phyloP scores from a whole-genome alignment of 805 yeast species.

The Ogataea ramenticola region DNA sequence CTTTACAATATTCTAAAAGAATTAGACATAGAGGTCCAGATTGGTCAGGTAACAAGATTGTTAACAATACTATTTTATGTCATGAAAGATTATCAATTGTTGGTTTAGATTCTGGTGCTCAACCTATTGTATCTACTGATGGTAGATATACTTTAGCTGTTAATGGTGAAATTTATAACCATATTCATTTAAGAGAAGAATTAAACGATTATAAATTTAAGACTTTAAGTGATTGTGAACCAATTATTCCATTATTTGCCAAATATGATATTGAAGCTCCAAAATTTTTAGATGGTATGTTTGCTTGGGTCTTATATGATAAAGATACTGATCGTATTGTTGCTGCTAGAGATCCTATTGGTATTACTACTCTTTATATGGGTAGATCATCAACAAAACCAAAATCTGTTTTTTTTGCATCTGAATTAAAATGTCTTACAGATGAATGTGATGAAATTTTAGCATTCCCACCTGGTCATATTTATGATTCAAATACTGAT shows the following conservation, averaged over 20 bases:
- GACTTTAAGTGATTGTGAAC: constrained; percentile 94
- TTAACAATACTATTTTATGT: constrained; percentile 74
- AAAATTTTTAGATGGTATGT: constrained; percentile 93
- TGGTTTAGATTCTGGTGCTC: constrained; percentile 97
- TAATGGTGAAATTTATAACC: constrained; percentile 98
- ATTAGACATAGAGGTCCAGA: constrained; percentile 99
- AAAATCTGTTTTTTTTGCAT: constrained; percentile 79
- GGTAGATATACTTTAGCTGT: constrained; percentile 64
- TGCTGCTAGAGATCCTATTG: constrained; percentile 98
- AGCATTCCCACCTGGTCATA: constrained; percentile 98
- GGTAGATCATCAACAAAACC: constrained; percentile 72
- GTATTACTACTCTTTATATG: constrained; percentile 93
- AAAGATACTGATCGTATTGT: constrained; percentile 74
- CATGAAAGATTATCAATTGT: constrained; percentile 98
- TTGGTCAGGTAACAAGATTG: constrained; percentile 87
- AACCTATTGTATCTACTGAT: constrained; percentile 83
- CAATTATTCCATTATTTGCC: constrained; percentile 85
- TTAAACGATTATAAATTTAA: constrained; percentile 67
- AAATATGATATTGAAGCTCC: constrained; percentile 90
- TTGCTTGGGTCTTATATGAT: constrained; percentile 91
- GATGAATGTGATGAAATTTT: constrained; percentile 90
- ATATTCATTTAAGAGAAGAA: constrained; percentile 77
- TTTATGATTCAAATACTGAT: constrained; percentile 88
- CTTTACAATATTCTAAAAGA: constrained; percentile 83
- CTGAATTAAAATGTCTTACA: constrained; percentile 87